These are phyloP conservation scores for Colletotrichum sp. DNA, from an alignment of 2,329 filamentous ascomycete species.

Conservation along the genomic window DNA sequence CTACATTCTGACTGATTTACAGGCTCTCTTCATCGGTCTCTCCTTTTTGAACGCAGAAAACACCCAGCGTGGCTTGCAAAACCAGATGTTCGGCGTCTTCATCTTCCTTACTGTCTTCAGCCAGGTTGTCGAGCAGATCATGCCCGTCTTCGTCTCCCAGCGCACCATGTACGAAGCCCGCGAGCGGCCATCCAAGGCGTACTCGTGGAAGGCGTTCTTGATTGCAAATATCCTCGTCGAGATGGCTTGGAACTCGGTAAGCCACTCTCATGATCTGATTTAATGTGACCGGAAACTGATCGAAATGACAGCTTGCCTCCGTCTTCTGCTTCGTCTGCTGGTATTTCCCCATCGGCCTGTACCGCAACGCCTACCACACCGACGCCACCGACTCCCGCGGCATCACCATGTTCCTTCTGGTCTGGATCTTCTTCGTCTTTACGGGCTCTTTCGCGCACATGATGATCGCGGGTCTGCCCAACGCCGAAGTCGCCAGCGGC, in stretches of 20 bases:
- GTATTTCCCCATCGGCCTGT: constrained; percentile 72
- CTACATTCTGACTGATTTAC: not conserved
- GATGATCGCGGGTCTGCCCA: constrained; percentile 66
- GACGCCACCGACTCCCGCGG: constrained; percentile 53
- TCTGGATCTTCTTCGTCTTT: constrained; percentile 69
- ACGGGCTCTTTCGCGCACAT: constrained; percentile 70
- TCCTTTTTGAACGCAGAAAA: constrained; percentile 68
- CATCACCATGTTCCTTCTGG: constrained; percentile 66
- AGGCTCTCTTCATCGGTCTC: constrained; percentile 70
- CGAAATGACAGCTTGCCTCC: constrained; percentile 23
- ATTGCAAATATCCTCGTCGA: constrained; percentile 67
- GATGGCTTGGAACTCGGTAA: constrained; percentile 69
- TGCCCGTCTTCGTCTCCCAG: constrained; percentile 74
- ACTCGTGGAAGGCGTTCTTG: constrained; percentile 73
- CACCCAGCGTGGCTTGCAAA: constrained; percentile 70
- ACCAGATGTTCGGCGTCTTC: constrained; percentile 75
- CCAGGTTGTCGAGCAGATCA: constrained; percentile 68
- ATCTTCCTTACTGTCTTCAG: constrained; percentile 75
- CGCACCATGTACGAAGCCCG: constrained; percentile 73
- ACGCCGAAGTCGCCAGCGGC: constrained; percentile 68
- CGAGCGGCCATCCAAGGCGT: constrained; percentile 70
- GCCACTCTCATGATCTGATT: constrained; percentile 30
- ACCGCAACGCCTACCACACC: constrained; percentile 60
- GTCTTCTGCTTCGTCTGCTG: constrained; percentile 68
- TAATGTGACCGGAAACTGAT: not conserved